Evolutionary conservation across 2,329 filamentous ascomycete species (phyloP).

Genomic region (Nannizzia gypsea): DNA sequence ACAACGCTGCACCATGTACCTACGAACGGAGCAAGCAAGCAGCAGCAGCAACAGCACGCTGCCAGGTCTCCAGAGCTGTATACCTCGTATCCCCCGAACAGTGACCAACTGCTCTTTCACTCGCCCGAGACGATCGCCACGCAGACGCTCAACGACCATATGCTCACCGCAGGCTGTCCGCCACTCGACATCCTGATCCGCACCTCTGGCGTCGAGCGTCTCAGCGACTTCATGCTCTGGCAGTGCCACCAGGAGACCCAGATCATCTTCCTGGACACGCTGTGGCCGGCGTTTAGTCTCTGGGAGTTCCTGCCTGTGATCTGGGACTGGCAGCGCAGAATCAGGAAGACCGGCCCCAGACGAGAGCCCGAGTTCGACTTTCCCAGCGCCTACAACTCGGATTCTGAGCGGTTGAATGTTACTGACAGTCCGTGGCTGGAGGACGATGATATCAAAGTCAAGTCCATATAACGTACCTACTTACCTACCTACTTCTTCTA

Average conservation of each 20-base stretch:
- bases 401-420: background rate
- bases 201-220: conserved; percentile 80
- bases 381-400: background rate
- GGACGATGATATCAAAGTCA: background rate
- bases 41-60: background rate
- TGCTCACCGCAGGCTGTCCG: conserved; percentile 75
- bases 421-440: background rate
- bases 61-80: conserved; percentile 10
- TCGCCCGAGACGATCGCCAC: conserved; percentile 82
- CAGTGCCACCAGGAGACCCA: conserved; percentile 89
- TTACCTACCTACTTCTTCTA: background rate
- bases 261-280: conserved; percentile 78
- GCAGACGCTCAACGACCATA: conserved; percentile 69
- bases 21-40: conserved; percentile 16
- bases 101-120: conserved; percentile 34
- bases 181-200: conserved; percentile 83
- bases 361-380: conserved; percentile 5
- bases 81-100: conserved; percentile 16
- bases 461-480: background rate
- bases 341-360: conserved; percentile 34
- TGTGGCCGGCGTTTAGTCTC: conserved; percentile 94
- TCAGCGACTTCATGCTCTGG: conserved; percentile 99
- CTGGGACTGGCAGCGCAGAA: conserved; percentile 71
- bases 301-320: conserved; percentile 88
- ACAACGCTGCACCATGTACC: conserved; percentile 38